phyloP scores from a whole-genome alignment of 805 yeast species.

The Grigorovia humatica region DNA sequence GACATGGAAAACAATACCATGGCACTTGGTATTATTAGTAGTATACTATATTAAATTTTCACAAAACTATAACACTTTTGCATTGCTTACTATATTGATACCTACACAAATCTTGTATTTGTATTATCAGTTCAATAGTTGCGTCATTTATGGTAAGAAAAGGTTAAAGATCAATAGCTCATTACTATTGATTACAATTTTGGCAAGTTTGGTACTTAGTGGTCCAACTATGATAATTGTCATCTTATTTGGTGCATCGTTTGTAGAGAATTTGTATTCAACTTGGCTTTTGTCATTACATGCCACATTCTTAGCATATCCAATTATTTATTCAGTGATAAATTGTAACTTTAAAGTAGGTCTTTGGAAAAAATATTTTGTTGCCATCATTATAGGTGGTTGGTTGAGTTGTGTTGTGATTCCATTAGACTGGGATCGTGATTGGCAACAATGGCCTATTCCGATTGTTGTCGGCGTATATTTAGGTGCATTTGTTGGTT shows the following conservation, averaged over 20 bases:
- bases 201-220: slow-evolving; percentile 18
- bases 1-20: slow-evolving; percentile 22
- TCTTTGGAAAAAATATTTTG: slow-evolving; percentile 28
- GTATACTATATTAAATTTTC: slow-evolving; percentile 25
- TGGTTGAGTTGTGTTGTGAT: slow-evolving; percentile 93
- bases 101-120: slow-evolving; percentile 31
- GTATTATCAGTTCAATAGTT: slow-evolving; percentile 26
- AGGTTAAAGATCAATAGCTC: slow-evolving; percentile 22
- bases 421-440: slow-evolving; percentile 95
- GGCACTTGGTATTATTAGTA: slow-evolving; percentile 26
- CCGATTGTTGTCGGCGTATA: slow-evolving; percentile 75
- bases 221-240: slow-evolving; percentile 28
- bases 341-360: slow-evolving; percentile 43
- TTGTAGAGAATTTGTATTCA: slow-evolving; percentile 39
- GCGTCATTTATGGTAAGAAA: slow-evolving; percentile 27
- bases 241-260: slow-evolving; percentile 75
- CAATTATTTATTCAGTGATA: slow-evolving; percentile 54
- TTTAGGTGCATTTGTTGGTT: slow-evolving; percentile 60
- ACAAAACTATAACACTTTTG: slow-evolving; percentile 19
- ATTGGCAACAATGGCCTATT: slow-evolving; percentile 95
- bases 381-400: slow-evolving; percentile 45
- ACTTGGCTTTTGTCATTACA: slow-evolving; percentile 56
- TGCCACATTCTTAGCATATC: slow-evolving; percentile 46
- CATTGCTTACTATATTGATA: slow-evolving; percentile 21
- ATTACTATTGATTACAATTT: slow-evolving; percentile 16